These are phyloP conservation scores for Ogataea wickerhamii DNA, from an alignment of 805 yeast species.

Conservation along the genomic window DNA sequence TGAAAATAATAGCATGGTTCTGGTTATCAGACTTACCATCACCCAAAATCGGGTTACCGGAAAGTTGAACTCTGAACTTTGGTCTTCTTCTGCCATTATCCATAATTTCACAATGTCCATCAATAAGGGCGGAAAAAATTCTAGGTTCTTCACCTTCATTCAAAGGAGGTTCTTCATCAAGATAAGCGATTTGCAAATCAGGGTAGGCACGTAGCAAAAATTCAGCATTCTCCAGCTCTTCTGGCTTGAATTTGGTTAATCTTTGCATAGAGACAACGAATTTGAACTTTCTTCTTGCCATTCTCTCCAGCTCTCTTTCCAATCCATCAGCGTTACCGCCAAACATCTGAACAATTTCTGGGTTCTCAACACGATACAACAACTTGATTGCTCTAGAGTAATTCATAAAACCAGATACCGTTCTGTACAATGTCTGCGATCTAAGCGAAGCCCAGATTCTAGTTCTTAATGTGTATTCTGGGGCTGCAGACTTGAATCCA, in stretches of 20 bases:
- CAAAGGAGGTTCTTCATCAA: constrained; percentile 86
- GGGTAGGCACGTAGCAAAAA: constrained; percentile 81
- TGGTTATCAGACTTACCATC: constrained; percentile 89
- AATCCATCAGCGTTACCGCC: constrained; percentile 97
- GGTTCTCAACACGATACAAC: constrained; percentile 90
- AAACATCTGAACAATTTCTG: constrained; percentile 94
- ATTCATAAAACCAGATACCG: constrained; percentile 98
- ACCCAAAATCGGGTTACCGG: constrained; percentile 84
- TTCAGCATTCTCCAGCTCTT: constrained; percentile 77
- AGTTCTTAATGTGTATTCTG: constrained; percentile 92
- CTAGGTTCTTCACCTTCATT: constrained; percentile 67
- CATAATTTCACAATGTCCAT: constrained; percentile 72
- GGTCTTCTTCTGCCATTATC: constrained; percentile 75
- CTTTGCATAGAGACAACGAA: constrained; percentile 86
- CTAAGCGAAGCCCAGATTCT: constrained; percentile 98
- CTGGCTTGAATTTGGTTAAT: constrained; percentile 64
- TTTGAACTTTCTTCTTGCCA: constrained; percentile 82
- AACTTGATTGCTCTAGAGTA: constrained; percentile 94
- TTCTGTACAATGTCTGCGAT: constrained; percentile 94
- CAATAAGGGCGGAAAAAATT: constrained; percentile 73
- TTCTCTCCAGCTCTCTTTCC: constrained; percentile 89
- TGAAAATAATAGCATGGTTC: constrained; percentile 73
- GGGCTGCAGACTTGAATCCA: constrained; percentile 97
- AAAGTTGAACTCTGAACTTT: constrained; percentile 68
- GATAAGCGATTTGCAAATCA: constrained; percentile 83